Evolutionary conservation across 495 filamentous ascomycete genomes (phyloP).

Genomic region (Bombardia bombarda): DNA sequence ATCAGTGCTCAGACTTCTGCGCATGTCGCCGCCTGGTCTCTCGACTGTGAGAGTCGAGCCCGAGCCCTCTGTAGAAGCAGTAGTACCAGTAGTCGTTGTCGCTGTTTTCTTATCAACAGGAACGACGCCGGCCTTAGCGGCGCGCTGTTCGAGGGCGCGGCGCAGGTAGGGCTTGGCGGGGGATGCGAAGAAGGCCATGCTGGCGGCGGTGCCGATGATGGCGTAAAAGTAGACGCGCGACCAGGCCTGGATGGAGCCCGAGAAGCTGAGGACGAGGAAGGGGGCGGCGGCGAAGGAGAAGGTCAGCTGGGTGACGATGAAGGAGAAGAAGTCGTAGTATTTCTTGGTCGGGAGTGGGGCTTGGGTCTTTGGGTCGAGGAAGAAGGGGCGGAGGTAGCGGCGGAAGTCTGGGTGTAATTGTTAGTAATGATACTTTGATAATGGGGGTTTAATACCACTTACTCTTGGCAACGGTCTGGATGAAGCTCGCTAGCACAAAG

Average conservation of each 20-base stretch:
- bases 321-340: slow-evolving; percentile 80
- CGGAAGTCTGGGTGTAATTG: slow-evolving; percentile 58
- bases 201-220: slow-evolving; percentile 53
- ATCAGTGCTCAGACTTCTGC: slow-evolving; percentile 28
- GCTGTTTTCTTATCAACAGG: too few relatives aligned
- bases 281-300: slow-evolving; percentile 77
- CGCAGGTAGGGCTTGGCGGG: slow-evolving; percentile 59
- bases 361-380: slow-evolving; percentile 63
- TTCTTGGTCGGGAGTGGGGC: slow-evolving; percentile 62
- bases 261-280: slow-evolving; percentile 72
- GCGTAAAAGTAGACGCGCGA: slow-evolving; percentile 82
- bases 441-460: slow-evolving; percentile 17
- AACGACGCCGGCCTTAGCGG: slow-evolving; percentile 25
- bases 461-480: slow-evolving; percentile 94
- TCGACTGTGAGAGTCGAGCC: not conserved
- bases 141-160: slow-evolving; percentile 51
- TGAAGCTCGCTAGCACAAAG: slow-evolving; percentile 80
- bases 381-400: slow-evolving; percentile 85
- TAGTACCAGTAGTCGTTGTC: not conserved
- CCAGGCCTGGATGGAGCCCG: slow-evolving; percentile 65
- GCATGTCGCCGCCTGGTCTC: slow-evolving; percentile 4
- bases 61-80: not conserved
- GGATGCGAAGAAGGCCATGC: slow-evolving; percentile 70
- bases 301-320: slow-evolving; percentile 69
- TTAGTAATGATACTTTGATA: not conserved